Evolutionary conservation across 176 grass and related monocot species (phyloP).

Genomic region (Aegilops speltoides): DNA sequence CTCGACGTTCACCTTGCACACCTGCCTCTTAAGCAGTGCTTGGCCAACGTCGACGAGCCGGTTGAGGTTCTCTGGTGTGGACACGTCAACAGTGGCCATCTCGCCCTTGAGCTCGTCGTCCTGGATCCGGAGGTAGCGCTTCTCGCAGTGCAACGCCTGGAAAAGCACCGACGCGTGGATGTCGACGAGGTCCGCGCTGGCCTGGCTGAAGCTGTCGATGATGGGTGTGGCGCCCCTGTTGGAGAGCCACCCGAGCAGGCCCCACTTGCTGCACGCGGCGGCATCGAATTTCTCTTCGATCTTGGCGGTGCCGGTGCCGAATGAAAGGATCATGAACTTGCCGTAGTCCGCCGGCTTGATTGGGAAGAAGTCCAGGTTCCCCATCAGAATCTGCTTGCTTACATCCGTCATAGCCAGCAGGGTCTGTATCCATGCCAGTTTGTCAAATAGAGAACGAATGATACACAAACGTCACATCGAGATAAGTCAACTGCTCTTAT

Average conservation of each 20-base stretch:
- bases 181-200: conserved; percentile 59
- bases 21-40: no score
- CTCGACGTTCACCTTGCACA: no score
- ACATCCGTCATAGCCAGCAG: no score
- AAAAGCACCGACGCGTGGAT: conserved; percentile 59
- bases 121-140: conserved; percentile 58
- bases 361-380: not conserved
- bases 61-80: not conserved
- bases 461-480: no score
- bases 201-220: conserved; percentile 56
- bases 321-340: not conserved
- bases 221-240: conserved; percentile 42
- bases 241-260: conserved; percentile 49
- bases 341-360: not conserved
- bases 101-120: conserved; percentile 30
- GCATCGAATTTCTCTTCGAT: conserved; percentile 44
- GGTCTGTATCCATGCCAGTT: no score
- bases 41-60: no score
- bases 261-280: conserved; percentile 28
- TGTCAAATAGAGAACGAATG: no score
- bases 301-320: conserved; percentile 46
- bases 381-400: not conserved
- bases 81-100: not conserved
- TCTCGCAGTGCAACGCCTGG: conserved; percentile 34
- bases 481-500: no score